These are phyloP conservation scores for Lactarius indigo DNA, from an alignment of 768 basidiomycete genomes.

Conservation along the genomic window DNA sequence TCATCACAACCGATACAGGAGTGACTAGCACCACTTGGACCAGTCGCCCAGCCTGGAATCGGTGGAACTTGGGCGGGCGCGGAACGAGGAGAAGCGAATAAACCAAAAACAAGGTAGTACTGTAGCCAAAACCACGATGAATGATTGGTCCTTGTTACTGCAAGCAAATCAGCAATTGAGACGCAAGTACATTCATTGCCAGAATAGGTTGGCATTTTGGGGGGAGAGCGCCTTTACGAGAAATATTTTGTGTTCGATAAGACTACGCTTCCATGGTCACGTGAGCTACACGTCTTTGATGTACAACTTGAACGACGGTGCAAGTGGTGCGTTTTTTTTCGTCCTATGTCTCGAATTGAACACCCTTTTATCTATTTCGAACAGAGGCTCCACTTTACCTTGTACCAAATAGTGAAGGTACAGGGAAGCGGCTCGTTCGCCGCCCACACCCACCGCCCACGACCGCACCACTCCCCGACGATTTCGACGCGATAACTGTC, in stretches of 20 bases:
- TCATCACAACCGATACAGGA: background rate
- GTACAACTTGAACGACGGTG: slow-evolving; percentile 24
- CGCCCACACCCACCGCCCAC: slow-evolving; percentile 40
- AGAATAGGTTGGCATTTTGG: background rate
- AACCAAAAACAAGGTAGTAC: background rate
- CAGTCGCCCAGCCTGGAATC: slow-evolving; percentile 4
- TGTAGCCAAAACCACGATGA: background rate
- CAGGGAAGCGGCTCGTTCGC: slow-evolving; percentile 37
- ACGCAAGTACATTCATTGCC: background rate
- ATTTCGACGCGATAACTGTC: slow-evolving; percentile 39
- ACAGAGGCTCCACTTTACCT: slow-evolving; percentile 32
- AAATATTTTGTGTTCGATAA: background rate
- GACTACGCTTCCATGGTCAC: background rate
- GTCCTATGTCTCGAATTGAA: background rate
- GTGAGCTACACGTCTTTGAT: slow-evolving; percentile 3
- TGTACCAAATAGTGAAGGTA: slow-evolving; percentile 39
- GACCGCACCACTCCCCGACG: slow-evolving; percentile 39
- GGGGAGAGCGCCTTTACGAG: no score
- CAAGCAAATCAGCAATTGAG: no score
- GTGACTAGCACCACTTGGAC: background rate
- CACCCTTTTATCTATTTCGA: background rate
- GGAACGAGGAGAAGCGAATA: background rate
- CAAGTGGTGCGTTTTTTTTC: slow-evolving; percentile 16
- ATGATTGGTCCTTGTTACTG: background rate
- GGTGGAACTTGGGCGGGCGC: background rate